Conservation (phyloP, 2,329 filamentous ascomycete genomes). For the Penicillium sp. region DNA sequence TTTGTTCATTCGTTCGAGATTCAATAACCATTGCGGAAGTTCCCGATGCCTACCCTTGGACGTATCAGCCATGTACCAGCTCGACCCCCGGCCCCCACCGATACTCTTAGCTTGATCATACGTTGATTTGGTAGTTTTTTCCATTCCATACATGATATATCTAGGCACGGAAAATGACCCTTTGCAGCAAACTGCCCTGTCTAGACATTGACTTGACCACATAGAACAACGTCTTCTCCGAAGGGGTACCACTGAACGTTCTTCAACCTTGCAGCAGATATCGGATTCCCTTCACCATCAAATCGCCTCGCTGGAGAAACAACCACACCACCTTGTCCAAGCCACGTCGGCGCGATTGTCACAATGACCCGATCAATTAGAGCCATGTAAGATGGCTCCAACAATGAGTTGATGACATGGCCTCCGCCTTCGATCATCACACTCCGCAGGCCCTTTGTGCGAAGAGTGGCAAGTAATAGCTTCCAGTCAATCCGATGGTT, state of each 20-base stretch:
- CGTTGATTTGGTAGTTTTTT: background rate
- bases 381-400: slow-evolving; percentile 57
- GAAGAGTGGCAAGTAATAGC: slow-evolving; percentile 59
- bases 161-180: background rate
- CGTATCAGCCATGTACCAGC: too few species aligned
- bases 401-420: slow-evolving; percentile 74
- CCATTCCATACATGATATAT: background rate
- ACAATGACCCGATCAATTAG: slow-evolving; percentile 76
- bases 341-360: slow-evolving; percentile 84
- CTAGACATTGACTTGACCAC: slow-evolving; percentile 56
- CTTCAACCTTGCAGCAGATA: slow-evolving; percentile 59
- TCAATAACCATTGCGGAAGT: too few species aligned
- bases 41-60: too few species aligned
- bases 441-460: slow-evolving; percentile 62
- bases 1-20: too few species aligned
- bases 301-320: slow-evolving; percentile 67
- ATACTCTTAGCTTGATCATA: too few species aligned
- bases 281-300: slow-evolving; percentile 55
- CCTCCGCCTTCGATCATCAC: slow-evolving; percentile 92
- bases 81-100: too few species aligned
- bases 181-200: background rate
- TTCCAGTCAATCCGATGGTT: slow-evolving; percentile 55
- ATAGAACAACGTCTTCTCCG: slow-evolving; percentile 78
- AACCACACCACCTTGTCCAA: slow-evolving; percentile 77
- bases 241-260: slow-evolving; percentile 74